Conservation (phyloP, 2,329 filamentous ascomycete species). For the Aspergillus clavatus region DNA sequence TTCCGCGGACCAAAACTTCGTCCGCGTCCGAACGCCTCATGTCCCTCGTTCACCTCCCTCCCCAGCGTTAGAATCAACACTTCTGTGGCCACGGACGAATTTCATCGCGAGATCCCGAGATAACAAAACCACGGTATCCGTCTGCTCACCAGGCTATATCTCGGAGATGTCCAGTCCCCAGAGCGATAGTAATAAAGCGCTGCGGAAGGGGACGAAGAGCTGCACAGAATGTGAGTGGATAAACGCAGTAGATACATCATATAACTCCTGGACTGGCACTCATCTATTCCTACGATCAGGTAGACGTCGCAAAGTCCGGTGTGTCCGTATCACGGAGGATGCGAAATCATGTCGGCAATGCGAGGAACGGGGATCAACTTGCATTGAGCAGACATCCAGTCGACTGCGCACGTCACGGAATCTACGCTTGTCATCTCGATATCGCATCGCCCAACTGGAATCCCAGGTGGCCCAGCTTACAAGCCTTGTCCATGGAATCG, state of each 20-base stretch:
- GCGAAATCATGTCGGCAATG: conserved; percentile 15
- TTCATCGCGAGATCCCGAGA: neutral
- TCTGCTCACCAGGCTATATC: no score
- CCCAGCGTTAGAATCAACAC: neutral
- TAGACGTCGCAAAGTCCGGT: conserved; percentile 17
- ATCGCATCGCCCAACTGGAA: conserved; percentile 17
- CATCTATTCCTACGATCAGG: conserved; percentile 5
- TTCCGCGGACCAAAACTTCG: conserved; percentile 10
- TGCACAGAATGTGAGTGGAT: conserved; percentile 18
- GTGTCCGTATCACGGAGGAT: conserved; percentile 12
- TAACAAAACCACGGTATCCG: no score
- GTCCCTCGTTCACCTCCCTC: neutral
- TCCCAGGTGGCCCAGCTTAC: conserved; percentile 13
- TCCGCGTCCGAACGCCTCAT: conserved; percentile 4
- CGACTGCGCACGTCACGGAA: conserved; percentile 4
- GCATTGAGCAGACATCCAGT: conserved; percentile 12
- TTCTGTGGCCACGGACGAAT: neutral
- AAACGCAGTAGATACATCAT: no score
- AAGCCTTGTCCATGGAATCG: conserved; percentile 8
- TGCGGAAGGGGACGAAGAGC: conserved; percentile 17
- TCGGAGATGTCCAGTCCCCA: conserved; percentile 7
- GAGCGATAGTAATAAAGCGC: neutral
- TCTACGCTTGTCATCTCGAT: conserved; percentile 12
- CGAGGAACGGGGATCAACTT: conserved; percentile 12
- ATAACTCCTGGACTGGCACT: no score